Percentiles rank a stretch among this genome's conserved stretches.
phyloP scores from a whole-genome alignment of 257 asterid species.

The Nicotiana otophora region DNA sequence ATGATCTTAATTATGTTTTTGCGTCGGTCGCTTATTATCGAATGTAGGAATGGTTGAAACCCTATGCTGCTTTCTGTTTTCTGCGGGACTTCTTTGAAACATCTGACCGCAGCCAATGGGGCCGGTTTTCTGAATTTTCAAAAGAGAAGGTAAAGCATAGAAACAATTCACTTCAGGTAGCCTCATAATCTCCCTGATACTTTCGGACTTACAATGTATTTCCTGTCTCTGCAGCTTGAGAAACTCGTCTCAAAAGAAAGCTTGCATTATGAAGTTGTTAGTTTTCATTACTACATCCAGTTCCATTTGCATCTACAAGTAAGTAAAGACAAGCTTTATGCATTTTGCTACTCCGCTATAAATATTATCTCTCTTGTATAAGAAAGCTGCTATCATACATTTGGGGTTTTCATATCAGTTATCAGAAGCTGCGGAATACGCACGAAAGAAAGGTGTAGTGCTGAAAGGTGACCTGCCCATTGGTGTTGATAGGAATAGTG shows the following conservation, averaged over 20 bases:
- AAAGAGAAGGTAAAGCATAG: conserved; percentile 47
- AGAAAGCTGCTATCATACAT: conserved; percentile 3
- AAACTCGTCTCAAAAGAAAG: conserved; percentile 71
- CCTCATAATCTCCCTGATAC: neutral
- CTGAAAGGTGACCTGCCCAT: conserved; percentile 97
- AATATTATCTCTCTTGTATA: conserved; percentile 14
- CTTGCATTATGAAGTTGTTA: conserved; percentile 57
- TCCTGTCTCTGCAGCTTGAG: conserved; percentile 67
- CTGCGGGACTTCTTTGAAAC: conserved; percentile 94
- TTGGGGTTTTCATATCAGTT: conserved; percentile 38
- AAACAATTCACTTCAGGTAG: neutral
- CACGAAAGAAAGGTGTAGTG: conserved; percentile 75
- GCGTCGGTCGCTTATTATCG: conserved; percentile 8
- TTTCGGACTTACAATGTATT: conserved; percentile 13
- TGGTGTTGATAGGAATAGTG: conserved; percentile 91
- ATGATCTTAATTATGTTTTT: neutral
- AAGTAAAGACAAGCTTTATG: conserved; percentile 21
- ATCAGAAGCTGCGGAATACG: conserved; percentile 90
- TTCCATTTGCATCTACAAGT: conserved; percentile 85
- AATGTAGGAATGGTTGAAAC: conserved; percentile 84
- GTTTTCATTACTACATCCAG: conserved; percentile 89
- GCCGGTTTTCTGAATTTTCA: conserved; percentile 68
- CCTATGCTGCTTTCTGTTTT: conserved; percentile 96
- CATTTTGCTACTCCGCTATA: neutral
- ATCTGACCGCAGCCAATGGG: conserved; percentile 97